Evolutionary conservation across 2,329 filamentous ascomycete species (phyloP).

Genomic region (Clonostachys solani): DNA sequence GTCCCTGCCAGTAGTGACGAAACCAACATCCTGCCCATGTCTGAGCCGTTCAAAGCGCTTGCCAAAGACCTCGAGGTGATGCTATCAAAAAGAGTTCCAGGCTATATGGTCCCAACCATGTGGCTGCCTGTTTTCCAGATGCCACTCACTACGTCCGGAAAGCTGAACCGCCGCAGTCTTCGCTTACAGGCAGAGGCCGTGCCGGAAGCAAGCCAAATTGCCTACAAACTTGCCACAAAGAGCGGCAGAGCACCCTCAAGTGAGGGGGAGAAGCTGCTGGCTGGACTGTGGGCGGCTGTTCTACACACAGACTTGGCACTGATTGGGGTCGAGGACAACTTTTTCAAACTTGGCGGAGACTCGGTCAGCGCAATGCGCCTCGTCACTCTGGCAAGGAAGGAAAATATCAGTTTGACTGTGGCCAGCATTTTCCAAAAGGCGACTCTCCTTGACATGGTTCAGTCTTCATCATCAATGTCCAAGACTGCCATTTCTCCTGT

Average conservation of each 20-base stretch:
- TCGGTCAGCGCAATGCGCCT: slow-evolving; percentile 44
- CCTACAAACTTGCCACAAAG: not conserved
- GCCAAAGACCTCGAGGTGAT: not conserved
- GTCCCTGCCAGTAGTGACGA: slow-evolving; percentile 8
- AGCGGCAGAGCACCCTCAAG: not conserved
- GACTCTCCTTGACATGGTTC: slow-evolving; percentile 1
- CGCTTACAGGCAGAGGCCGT: slow-evolving; percentile 2
- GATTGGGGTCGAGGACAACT: slow-evolving; percentile 5
- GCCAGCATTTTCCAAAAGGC: slow-evolving; percentile 4
- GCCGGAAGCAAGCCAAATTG: not conserved
- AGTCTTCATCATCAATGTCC: not conserved
- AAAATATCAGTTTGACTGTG: slow-evolving; percentile 1
- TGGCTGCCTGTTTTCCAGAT: slow-evolving; percentile 1
- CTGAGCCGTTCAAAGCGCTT: not conserved
- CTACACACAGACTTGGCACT: slow-evolving; percentile 18
- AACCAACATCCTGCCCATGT: not conserved
- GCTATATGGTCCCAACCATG: slow-evolving; percentile 6
- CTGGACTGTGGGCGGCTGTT: slow-evolving; percentile 36
- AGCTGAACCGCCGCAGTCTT: slow-evolving; percentile 3
- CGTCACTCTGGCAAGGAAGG: not conserved
- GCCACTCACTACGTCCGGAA: slow-evolving; percentile 5
- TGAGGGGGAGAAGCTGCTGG: slow-evolving; percentile 12
- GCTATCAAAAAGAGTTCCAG: slow-evolving; percentile 1
- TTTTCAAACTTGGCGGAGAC: slow-evolving; percentile 36
- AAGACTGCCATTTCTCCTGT: slow-evolving; percentile 2